Evolutionary conservation across 768 basidiomycete genomes (phyloP).

Genomic region (Boletellus sp.): DNA sequence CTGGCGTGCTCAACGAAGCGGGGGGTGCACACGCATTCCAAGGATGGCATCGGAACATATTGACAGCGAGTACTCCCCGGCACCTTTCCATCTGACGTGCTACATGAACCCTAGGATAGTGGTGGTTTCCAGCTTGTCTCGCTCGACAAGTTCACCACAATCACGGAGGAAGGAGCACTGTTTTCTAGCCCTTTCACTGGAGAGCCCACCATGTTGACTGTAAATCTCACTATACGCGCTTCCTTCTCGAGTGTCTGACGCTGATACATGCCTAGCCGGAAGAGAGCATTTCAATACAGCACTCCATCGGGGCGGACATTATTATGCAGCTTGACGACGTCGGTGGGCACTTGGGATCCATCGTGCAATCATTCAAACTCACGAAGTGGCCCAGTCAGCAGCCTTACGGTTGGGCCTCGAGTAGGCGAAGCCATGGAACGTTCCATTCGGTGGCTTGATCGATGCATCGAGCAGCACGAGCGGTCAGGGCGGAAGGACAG

Average conservation of each 20-base stretch:
- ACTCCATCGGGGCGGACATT: conserved; percentile 88
- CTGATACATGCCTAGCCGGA: conserved; percentile 57
- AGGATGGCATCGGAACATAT: conserved; percentile 80
- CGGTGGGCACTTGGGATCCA: conserved; percentile 43
- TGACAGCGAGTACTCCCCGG: conserved; percentile 58
- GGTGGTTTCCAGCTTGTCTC: conserved; percentile 90
- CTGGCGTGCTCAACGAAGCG: conserved; percentile 63
- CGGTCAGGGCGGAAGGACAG: conserved; percentile 55
- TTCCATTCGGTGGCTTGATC: conserved; percentile 86
- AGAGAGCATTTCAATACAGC: conserved; percentile 87
- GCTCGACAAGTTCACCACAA: conserved; percentile 75
- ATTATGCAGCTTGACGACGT: conserved; percentile 96
- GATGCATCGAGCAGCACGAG: conserved; percentile 77
- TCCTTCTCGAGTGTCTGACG: neutral
- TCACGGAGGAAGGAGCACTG: conserved; percentile 85
- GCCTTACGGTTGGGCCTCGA: conserved; percentile 73
- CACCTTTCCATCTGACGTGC: neutral
- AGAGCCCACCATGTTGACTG: conserved; percentile 84
- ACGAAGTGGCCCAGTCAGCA: conserved; percentile 52
- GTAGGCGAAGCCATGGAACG: conserved; percentile 87
- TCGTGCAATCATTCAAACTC: neutral
- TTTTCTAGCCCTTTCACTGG: conserved; percentile 85
- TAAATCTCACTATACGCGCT: conserved; percentile 32
- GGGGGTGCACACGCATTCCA: conserved; percentile 91
- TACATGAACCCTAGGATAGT: conserved; percentile 55